Evolutionary conservation across 169 alveolate genomes (phyloP), one percentile per base, ranked within the genome.

Genomic region (Eimeria zaria): DNA sequence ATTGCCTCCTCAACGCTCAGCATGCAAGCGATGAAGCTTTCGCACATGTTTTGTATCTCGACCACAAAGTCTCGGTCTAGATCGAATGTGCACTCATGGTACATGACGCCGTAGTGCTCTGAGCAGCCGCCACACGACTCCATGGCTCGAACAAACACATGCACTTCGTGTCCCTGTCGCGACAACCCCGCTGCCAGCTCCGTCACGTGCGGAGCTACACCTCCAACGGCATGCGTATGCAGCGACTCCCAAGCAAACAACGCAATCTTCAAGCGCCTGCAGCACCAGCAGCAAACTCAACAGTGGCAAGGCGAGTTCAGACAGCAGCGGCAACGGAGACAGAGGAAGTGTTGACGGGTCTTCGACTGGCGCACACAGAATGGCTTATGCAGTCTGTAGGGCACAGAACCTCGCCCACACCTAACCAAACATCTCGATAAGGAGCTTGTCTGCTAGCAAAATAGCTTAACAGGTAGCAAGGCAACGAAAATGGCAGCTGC

Each of bases 11-110:
- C 98, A 95, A 95, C 96, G 62, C 95, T 76, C 53, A 89, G 97
- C 97, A 97, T 89, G 71, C 91, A 84, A 11, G 92, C 94, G 53
- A 96, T 97, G 88, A 97, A 97, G 92, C 98, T 91, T 87, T 96
- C 95, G 97, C 98, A 97, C 98, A 97, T 97, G 96, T 97, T 97
- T 80, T 94, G 97, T 44, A 97, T 97, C 94, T 97, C 98, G 51
- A 97, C 93, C 51, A 97, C 98, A 87, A 97, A 97, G 78, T 97
- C 98, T 53, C 97, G 64, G 88, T 96, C 89, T 16, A 97, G 91
- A 51, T 91, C 96, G 89, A 97, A 97, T 12, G 97, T 96, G 85
- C 97, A 96, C 84, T 97, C 97, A 87, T 97, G 98, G 84, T 97
- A 97, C 48, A 81, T 44, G 73, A 97, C 98, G 41, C 97, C 98